A percentile compares a stretch with the other conserved stretches of the same genome.
These are phyloP conservation scores for Thermochaetoides thermophila DNA, from an alignment of 495 filamentous ascomycete species.

Conservation along the genomic window DNA sequence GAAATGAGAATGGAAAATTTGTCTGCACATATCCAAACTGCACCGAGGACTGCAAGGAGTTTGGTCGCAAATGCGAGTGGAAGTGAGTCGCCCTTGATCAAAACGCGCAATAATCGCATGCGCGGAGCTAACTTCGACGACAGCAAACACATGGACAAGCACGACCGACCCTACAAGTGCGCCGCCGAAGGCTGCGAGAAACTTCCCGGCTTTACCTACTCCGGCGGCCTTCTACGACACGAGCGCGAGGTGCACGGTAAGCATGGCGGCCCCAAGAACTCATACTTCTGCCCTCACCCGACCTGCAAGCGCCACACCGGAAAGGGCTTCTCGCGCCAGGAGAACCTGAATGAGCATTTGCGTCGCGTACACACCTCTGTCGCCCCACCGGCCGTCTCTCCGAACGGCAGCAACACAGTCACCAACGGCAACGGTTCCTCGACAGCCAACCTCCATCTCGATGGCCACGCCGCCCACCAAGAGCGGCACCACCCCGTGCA, in stretches of 20 bases:
- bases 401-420: constrained; percentile 1
- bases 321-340: constrained; percentile 69
- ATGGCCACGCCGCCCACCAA: constrained; percentile 23
- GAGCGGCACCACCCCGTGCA: constrained; percentile 1
- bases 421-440: background rate
- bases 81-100: constrained; percentile 42
- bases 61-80: constrained; percentile 82
- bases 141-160: constrained; percentile 96
- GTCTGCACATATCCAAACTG: constrained; percentile 53
- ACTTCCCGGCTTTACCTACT: constrained; percentile 85
- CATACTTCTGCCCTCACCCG: constrained; percentile 60
- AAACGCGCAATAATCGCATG: background rate
- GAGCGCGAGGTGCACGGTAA: constrained; percentile 83
- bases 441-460: background rate
- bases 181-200: constrained; percentile 63
- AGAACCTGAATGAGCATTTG: constrained; percentile 80
- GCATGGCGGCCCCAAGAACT: constrained; percentile 66
- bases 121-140: constrained; percentile 7
- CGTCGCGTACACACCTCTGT: constrained; percentile 55
- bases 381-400: constrained; percentile 1
- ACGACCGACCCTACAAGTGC: constrained; percentile 83
- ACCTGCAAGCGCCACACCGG: constrained; percentile 66
- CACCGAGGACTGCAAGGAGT: constrained; percentile 38
- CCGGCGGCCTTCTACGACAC: constrained; percentile 73
- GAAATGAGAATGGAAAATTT: constrained; percentile 53